A percentile compares a stretch with the other conserved stretches of the same genome.
Evolutionary conservation across 2,329 filamentous ascomycete species (phyloP).

Genomic region (Colletotrichum orchidophilum): DNA sequence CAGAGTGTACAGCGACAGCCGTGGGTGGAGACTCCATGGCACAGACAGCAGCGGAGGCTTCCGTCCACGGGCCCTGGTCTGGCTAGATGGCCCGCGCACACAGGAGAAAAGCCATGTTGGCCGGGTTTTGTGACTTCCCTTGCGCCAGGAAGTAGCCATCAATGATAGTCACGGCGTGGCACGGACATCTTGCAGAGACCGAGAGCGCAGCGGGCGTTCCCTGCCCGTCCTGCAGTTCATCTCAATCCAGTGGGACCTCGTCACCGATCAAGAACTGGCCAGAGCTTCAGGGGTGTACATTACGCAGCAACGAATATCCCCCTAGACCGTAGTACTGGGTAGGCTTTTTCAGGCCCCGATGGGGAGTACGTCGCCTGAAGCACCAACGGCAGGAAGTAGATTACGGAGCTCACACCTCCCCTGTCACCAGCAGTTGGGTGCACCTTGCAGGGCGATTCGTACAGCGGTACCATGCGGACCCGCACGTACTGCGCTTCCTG

Average conservation of each 20-base stretch:
- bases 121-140: no score
- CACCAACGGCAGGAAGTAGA: neutral
- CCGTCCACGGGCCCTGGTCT: no score
- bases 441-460: neutral
- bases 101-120: no score
- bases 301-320: neutral
- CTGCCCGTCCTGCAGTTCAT: neutral
- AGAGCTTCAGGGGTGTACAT: neutral
- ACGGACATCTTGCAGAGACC: neutral
- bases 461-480: neutral
- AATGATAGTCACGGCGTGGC: neutral
- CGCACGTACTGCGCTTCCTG: slow-evolving; percentile 1
- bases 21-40: no score
- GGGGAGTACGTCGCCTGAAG: neutral
- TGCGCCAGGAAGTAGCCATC: no score
- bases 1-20: no score
- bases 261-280: neutral
- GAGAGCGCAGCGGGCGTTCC: neutral
- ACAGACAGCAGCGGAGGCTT: no score
- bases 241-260: neutral
- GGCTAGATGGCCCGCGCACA: no score
- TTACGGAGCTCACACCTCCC: neutral
- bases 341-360: neutral
- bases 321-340: neutral
- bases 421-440: neutral